phyloP scores from a whole-genome alignment of 2,329 filamentous ascomycete species.

The Cladosporium oxysporum region DNA sequence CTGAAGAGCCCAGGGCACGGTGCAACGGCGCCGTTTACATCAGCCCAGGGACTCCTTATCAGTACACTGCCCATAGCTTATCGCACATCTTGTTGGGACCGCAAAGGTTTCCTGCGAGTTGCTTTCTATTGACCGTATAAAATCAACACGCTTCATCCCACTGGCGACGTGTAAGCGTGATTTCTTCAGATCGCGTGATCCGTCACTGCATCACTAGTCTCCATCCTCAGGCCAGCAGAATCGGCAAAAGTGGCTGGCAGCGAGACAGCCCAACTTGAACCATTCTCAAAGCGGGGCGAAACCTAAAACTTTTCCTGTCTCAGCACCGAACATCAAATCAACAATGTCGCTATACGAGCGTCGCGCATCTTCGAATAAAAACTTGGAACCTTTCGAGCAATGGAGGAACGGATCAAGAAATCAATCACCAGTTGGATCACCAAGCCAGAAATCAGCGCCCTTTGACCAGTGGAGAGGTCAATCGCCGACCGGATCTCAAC shows the following conservation, averaged over 20 bases:
- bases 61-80: neutral
- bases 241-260: conserved; percentile 9
- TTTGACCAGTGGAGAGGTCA: conserved; percentile 29
- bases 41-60: conserved; percentile 1
- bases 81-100: conserved; percentile 3
- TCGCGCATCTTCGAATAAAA: conserved; percentile 9
- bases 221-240: neutral
- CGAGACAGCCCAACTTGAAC: neutral
- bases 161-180: neutral
- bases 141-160: neutral
- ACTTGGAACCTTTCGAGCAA: conserved; percentile 19
- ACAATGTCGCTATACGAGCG: conserved; percentile 10
- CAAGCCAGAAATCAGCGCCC: conserved; percentile 45
- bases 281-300: conserved; percentile 1
- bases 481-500: conserved; percentile 41
- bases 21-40: neutral
- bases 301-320: conserved; percentile 12
- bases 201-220: neutral
- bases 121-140: neutral
- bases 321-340: neutral
- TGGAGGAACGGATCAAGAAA: conserved; percentile 24
- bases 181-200: neutral
- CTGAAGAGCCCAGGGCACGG: neutral
- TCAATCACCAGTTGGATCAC: conserved; percentile 39
- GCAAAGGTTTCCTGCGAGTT: neutral